A percentile compares a stretch with the other conserved stretches of the same genome.
These are phyloP conservation scores for Penicillium aurantiogriseum DNA, from an alignment of 2,329 filamentous ascomycete genomes.

Conservation along the genomic window DNA sequence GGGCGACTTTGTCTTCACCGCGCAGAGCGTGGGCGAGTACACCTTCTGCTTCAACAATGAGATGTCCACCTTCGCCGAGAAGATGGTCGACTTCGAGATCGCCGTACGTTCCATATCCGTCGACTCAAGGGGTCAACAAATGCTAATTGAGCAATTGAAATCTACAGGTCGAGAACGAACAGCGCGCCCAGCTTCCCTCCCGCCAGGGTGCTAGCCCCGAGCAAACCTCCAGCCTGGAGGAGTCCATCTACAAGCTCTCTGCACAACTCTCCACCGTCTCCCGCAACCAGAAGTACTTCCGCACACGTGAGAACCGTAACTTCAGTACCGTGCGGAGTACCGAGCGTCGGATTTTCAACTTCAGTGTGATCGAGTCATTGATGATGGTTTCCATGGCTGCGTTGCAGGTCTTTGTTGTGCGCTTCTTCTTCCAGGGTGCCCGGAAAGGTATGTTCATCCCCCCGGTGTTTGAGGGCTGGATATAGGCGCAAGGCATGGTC, in stretches of 20 bases:
- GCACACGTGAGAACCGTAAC: constrained; percentile 96
- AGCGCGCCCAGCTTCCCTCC: constrained; percentile 74
- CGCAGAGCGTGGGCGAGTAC: constrained; percentile 83
- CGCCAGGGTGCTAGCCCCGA: constrained; percentile 87
- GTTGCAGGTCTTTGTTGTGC: constrained; percentile 92
- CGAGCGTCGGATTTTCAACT: constrained; percentile 93
- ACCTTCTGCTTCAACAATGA: constrained; percentile 98
- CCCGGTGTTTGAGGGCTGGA: background rate
- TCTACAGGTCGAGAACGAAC: constrained; percentile 82
- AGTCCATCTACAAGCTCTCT: constrained; percentile 93
- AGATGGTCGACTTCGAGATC: constrained; percentile 97
- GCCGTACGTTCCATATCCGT: constrained; percentile 59
- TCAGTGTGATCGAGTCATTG: constrained; percentile 86
- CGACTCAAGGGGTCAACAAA: background rate
- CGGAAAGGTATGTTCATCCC: constrained; percentile 55
- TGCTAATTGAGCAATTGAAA: background rate
- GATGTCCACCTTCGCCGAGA: constrained; percentile 97
- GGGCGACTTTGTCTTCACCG: constrained; percentile 97
- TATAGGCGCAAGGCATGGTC: background rate
- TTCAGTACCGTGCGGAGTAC: constrained; percentile 97
- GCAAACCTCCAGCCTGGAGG: constrained; percentile 83
- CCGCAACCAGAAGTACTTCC: constrained; percentile 98
- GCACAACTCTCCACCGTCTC: constrained; percentile 91
- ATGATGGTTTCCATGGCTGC: constrained; percentile 95
- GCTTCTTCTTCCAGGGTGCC: constrained; percentile 97